Evolutionary conservation across 2,329 filamentous ascomycete genomes (phyloP), one percentile per base, ranked within the genome.

Genomic region (Polytolypa hystricis): DNA sequence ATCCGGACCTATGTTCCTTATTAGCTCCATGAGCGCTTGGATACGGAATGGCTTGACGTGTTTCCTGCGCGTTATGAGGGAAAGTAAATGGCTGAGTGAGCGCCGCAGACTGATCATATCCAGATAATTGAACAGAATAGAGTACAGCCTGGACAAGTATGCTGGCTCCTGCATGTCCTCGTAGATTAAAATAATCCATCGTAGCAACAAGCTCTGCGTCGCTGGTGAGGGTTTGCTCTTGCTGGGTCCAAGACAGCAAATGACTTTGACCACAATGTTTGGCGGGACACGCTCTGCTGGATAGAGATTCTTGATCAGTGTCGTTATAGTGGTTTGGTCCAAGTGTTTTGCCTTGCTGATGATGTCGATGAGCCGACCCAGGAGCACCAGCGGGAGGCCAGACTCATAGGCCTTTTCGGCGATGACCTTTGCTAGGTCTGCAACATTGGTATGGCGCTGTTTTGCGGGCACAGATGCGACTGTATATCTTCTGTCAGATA

Each of bases 31-130:
- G 4, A 93, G 63, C 29, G 76, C 66, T 52, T 93, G 84, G 40
- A 93, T 87, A 40, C 85, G 73, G 53, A 85, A 87, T 2, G 84
- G 84, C 44, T 80, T 78, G 30, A 93, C 84, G 59, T 93, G 84
- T 52, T 78, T 84, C 38, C 85, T 76, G 38, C 83, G 70, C 30
- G 85, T 93, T 31, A 89, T 75, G 19, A 89, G 58, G 3, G 82
- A 84, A 15, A 93, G 66, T 23, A 93, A 58, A 60, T 93, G 83
- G 51, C 84, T 87, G 33, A 91, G 55, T 7, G 64, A 57, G 35
- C 62, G 81, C 70, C 82, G 72, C 42, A 86, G 73, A 40, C 77
- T 81, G 34, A 84, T 79, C 50, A 84, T 89, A 51, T 93, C 83
- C 4, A 93, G 69, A 45, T 89, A 65, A 44, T 84, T 84, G 54